Percentiles rank a stretch among this genome's conserved stretches.
Evolutionary conservation across 2,329 filamentous ascomycete genomes (phyloP).

Genomic region (Bipolaris bicolor): DNA sequence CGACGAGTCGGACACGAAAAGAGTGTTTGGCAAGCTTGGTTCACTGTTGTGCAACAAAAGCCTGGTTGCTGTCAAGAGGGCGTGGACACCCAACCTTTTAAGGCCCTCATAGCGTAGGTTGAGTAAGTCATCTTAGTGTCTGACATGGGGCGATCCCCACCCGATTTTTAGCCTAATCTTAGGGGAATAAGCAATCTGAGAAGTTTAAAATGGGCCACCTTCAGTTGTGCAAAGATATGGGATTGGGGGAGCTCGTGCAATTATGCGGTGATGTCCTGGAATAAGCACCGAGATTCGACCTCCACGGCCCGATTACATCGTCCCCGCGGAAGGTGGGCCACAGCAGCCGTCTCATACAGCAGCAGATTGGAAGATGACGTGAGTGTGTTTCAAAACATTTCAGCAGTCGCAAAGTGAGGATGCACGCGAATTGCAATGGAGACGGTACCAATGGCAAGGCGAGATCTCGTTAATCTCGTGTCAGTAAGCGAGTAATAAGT

Average conservation of each 20-base stretch:
- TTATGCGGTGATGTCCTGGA: background rate
- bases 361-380: background rate
- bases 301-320: background rate
- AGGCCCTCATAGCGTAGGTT: background rate
- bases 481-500: too few species aligned
- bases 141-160: background rate
- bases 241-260: background rate
- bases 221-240: background rate
- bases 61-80: background rate
- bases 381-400: background rate
- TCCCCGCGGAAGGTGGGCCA: background rate
- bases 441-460: background rate
- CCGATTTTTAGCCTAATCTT: slow-evolving; percentile 5
- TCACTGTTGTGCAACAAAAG: background rate
- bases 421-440: background rate
- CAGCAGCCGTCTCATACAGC: background rate
- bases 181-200: background rate
- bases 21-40: background rate
- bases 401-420: background rate
- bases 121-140: background rate
- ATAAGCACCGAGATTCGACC: slow-evolving; percentile 4
- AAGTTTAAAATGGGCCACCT: background rate
- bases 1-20: background rate
- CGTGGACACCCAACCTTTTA: background rate
- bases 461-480: too few species aligned